Base-by-base conservation (phyloP, 2,329 filamentous ascomycete genomes). In the Sporothrix curviconia region DNA sequence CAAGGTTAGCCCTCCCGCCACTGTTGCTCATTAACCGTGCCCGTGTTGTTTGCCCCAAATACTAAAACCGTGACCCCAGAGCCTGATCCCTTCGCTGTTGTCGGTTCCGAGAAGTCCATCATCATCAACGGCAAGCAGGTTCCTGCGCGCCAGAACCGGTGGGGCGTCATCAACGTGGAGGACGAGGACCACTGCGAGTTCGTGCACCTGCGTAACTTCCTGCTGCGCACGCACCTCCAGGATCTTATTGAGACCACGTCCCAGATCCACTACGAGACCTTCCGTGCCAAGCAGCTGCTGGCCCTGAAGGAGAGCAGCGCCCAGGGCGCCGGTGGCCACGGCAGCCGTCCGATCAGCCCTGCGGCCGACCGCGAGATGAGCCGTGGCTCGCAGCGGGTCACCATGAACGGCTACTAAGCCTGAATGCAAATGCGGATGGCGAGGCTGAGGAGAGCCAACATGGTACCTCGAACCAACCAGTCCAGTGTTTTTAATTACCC, bases 161-260 rank as follows among this genome's bases (percentile, higher is more conserved):
- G 94, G 94, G 94, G 94, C 67, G 89, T 97, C 64, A 97, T 99
- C 81, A 99, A 99, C 71, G 92, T 99, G 67, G 94, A 99, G 78
- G 92, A 99, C 67, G 94, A 99, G 81, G 95, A 87, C 77, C 94
- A 99, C 81, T 99, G 94, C 84, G 94, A 99, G 83, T 99, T 99
- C 70, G 87, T 97, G 70, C 96, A 96, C 75, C 85, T 99, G 62
- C 87, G 94, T 72, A 92, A 99, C 82, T 99, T 99, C 84, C 84
- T 99, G 64, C 95, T 95, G 67, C 90, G 94, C 71, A 97, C 94
- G 63, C 94, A 99, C 75, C 84, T 99, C 58, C 94, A 99, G 81
- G 94, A 99, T 70, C 84, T 99, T 65, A 96, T 99, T 74, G 94
- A 99, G 79, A 99, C 94, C 32, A 99, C 94, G 49, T 96, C 92